These are phyloP conservation scores for Kurtzmaniella natalensis DNA, from an alignment of 1,139 yeast genomes.

Conservation along the genomic window DNA sequence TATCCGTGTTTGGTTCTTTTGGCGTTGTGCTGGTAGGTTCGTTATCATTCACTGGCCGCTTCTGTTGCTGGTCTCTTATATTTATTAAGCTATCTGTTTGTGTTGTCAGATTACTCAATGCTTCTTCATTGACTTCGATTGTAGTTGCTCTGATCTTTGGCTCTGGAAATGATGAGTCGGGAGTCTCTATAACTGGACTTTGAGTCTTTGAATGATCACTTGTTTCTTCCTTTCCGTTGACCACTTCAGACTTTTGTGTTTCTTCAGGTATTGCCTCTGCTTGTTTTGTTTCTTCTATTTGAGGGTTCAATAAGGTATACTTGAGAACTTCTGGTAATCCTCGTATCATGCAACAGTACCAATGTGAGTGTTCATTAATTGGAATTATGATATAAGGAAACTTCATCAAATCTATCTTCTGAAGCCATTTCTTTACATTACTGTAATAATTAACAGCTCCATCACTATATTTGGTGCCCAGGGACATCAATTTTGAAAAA, in stretches of 20 bases:
- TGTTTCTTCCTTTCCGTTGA: conserved; percentile 1
- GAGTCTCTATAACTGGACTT: no score
- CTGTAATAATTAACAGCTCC: conserved; percentile 41
- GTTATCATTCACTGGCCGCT: no score
- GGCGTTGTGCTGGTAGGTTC: no score
- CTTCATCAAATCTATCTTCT: conserved; percentile 59
- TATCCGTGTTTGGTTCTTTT: conserved; percentile 3
- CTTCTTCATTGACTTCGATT: not conserved
- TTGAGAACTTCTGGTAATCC: conserved; percentile 27
- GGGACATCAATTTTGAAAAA: conserved; percentile 56
- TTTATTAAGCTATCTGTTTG: no score
- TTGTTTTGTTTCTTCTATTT: not conserved
- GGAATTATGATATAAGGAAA: conserved; percentile 72
- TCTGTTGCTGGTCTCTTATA: no score
- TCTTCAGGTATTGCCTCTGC: not conserved
- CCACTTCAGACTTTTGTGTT: not conserved
- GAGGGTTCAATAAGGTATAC: conserved; percentile 19
- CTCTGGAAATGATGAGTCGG: no score
- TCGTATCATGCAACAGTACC: conserved; percentile 79
- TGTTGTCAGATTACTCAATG: not conserved
- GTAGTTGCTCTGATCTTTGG: no score
- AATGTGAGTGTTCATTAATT: conserved; percentile 75
- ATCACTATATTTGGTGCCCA: conserved; percentile 9
- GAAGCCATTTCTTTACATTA: conserved; percentile 77
- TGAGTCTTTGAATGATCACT: no score